A percentile compares a stretch with the other conserved stretches of the same genome.
Conservation (phyloP, 2,329 filamentous ascomycete genomes). For the Neoarthrinium moseri region DNA sequence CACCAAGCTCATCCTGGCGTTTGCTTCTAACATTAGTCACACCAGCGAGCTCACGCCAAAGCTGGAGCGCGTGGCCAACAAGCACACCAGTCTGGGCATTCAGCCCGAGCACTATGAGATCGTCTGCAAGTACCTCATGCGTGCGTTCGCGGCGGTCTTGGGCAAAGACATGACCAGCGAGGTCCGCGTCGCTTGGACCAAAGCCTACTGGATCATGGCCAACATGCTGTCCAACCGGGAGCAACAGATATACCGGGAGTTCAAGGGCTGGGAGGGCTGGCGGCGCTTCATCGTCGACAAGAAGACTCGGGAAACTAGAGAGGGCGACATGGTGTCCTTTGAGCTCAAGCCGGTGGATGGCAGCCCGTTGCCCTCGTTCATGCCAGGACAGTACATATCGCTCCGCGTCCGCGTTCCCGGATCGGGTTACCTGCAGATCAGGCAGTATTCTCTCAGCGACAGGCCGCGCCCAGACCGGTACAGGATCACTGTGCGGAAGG, state of each 20-base stretch:
- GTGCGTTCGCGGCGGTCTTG: slow-evolving; percentile 65
- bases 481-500: slow-evolving; percentile 70
- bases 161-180: slow-evolving; percentile 64
- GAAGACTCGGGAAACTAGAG: slow-evolving; percentile 60
- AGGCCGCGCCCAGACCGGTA: slow-evolving; percentile 61
- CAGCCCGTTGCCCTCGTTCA: slow-evolving; percentile 58
- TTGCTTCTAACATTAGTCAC: slow-evolving; percentile 69
- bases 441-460: slow-evolving; percentile 74
- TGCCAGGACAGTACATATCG: slow-evolving; percentile 72
- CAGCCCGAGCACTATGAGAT: slow-evolving; percentile 68
- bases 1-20: slow-evolving; percentile 65
- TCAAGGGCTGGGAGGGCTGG: slow-evolving; percentile 65
- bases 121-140: slow-evolving; percentile 67
- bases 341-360: slow-evolving; percentile 65
- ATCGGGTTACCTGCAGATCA: slow-evolving; percentile 59
- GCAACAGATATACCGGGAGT: slow-evolving; percentile 58
- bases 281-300: slow-evolving; percentile 63
- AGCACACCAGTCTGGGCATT: slow-evolving; percentile 71
- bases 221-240: slow-evolving; percentile 70
- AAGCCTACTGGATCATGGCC: slow-evolving; percentile 72
- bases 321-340: slow-evolving; percentile 67
- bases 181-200: slow-evolving; percentile 65
- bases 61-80: slow-evolving; percentile 63
- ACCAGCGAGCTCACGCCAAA: slow-evolving; percentile 53
- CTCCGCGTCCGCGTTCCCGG: slow-evolving; percentile 57